Percentiles rank a stretch among this genome's conserved stretches.
Evolutionary conservation across 192 early-diverging fungal species (phyloP).

Genomic region (Spizellomyces punctatus): DNA sequence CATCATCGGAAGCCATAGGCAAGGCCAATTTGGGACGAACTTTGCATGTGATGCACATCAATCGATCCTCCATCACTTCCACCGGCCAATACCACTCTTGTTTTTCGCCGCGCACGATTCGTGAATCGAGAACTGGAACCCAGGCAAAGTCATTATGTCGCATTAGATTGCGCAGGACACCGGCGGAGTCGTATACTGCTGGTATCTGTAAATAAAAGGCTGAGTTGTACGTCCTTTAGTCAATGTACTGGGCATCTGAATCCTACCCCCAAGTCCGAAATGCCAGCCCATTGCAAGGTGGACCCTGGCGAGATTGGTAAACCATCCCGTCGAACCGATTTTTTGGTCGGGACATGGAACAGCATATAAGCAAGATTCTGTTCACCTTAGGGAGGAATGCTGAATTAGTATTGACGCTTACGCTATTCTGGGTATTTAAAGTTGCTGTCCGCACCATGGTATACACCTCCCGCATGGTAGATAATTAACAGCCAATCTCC

Average conservation of each 20-base stretch:
- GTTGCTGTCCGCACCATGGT: conserved; percentile 19
- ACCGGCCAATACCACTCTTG: conserved; percentile 85
- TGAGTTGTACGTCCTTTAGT: conserved; percentile 31
- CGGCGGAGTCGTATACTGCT: conserved; percentile 77
- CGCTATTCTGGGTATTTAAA: no score
- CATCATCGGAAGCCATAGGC: conserved; percentile 8
- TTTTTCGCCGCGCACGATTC: conserved; percentile 39
- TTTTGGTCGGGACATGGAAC: conserved; percentile 57
- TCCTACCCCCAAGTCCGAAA: conserved; percentile 72
- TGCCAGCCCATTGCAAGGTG: conserved; percentile 79
- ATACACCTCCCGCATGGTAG: conserved; percentile 50
- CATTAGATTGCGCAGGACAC: conserved; percentile 73
- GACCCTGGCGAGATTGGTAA: conserved; percentile 67
- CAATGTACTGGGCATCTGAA: neutral
- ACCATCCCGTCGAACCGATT: conserved; percentile 55
- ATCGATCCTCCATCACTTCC: conserved; percentile 67
- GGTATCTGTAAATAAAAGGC: conserved; percentile 44
- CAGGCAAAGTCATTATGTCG: conserved; percentile 70
- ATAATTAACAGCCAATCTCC: conserved; percentile 48
- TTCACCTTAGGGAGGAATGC: conserved; percentile 15
- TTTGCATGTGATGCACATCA: conserved; percentile 76
- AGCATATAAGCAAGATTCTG: conserved; percentile 66
- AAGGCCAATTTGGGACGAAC: conserved; percentile 28
- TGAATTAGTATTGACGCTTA: no score
- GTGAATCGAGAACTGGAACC: conserved; percentile 80